A percentile compares a stretch with the other conserved stretches of the same genome.
phyloP scores from a whole-genome alignment of 2,329 filamentous ascomycete genomes.

The Trichoderma atroviride region DNA sequence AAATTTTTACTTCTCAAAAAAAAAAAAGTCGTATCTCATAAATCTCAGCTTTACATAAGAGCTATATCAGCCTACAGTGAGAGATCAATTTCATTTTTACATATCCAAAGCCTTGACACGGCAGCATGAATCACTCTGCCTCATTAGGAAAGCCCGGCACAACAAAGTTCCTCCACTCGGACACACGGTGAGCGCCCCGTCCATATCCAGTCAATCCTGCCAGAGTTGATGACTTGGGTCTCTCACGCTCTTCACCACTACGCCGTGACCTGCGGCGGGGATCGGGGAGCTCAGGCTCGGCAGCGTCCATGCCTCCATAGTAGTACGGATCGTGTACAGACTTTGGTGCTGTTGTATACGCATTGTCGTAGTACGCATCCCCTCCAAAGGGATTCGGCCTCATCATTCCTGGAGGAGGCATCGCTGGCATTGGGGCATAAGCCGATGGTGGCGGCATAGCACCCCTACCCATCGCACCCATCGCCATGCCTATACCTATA shows the following conservation, averaged over 20 bases:
- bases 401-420: constrained; percentile 40
- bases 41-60: neutral
- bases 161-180: constrained; percentile 54
- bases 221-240: constrained; percentile 47
- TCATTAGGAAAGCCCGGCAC: constrained; percentile 45
- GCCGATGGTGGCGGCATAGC: constrained; percentile 35
- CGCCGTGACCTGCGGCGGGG: constrained; percentile 35
- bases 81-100: neutral
- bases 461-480: constrained; percentile 26
- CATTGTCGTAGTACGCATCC: constrained; percentile 42
- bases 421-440: constrained; percentile 35
- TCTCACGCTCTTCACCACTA: constrained; percentile 32
- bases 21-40: neutral
- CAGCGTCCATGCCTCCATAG: constrained; percentile 16
- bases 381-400: constrained; percentile 31
- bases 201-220: constrained; percentile 52
- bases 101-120: neutral
- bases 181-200: constrained; percentile 51
- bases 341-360: constrained; percentile 35
- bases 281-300: constrained; percentile 36
- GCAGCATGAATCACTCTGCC: constrained; percentile 31
- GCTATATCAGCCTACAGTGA: neutral
- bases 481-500: constrained; percentile 24
- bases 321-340: constrained; percentile 29
- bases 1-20: too few species aligned